Conservation (phyloP, 2,329 filamentous ascomycete species). For the Trichophyton benhamiae region DNA sequence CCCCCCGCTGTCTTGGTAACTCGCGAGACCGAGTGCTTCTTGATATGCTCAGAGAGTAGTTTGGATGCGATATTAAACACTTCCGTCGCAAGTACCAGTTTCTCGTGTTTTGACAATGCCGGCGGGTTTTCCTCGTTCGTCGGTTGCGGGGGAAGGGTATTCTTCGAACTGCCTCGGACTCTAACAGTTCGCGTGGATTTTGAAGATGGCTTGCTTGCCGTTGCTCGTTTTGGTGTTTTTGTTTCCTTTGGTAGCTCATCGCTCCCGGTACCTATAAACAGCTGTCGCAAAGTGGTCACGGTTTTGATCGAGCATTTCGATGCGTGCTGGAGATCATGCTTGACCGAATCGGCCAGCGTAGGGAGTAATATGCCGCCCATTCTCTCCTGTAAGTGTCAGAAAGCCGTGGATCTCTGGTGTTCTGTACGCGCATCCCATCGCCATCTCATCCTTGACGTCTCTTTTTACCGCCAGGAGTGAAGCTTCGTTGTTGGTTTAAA, state of each 20-base stretch:
- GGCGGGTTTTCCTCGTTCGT: conserved; percentile 19
- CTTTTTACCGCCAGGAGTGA: neutral
- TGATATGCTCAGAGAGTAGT: conserved; percentile 30
- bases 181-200: conserved; percentile 16
- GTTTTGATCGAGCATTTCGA: conserved; percentile 41
- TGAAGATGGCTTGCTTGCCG: neutral
- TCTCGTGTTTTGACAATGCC: conserved; percentile 26
- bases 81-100: conserved; percentile 33
- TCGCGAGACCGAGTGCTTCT: conserved; percentile 14
- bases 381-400: neutral
- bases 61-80: conserved; percentile 36
- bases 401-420: neutral
- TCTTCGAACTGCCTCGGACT: conserved; percentile 18
- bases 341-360: conserved; percentile 36
- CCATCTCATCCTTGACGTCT: neutral
- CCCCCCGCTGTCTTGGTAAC: neutral
- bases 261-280: conserved; percentile 21
- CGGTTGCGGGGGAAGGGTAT: conserved; percentile 16
- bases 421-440: neutral
- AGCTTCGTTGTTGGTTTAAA: conserved; percentile 10
- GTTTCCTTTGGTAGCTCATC: conserved; percentile 15
- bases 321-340: conserved; percentile 42
- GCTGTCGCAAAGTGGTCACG: conserved; percentile 28
- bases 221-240: conserved; percentile 17
- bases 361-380: conserved; percentile 12